Conservation (phyloP, 164 flowering plant species). For the Stephania cephalantha region DNA sequence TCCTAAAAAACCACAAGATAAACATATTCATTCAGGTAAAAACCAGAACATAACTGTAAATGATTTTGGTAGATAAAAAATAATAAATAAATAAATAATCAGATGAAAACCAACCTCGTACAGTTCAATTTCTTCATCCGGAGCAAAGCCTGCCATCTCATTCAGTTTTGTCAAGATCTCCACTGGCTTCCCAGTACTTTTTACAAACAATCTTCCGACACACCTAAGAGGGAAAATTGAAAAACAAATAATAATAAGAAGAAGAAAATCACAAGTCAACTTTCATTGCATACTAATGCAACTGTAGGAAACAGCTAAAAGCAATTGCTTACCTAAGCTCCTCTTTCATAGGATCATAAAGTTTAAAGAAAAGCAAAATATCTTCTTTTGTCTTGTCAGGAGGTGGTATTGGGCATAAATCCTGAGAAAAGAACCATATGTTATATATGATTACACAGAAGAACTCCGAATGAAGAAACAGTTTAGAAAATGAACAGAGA, state of each 20-base stretch:
- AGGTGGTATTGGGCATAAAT: constrained; percentile 58
- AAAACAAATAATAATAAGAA: not conserved
- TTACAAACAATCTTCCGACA: constrained; percentile 88
- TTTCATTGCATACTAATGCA: not conserved
- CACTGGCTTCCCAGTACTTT: constrained; percentile 62
- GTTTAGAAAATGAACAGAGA: not conserved
- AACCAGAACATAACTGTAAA: no score
- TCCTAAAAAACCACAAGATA: constrained; percentile 44
- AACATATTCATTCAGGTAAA: not conserved
- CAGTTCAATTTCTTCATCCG: constrained; percentile 85
- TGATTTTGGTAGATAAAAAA: not conserved
- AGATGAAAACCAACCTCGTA: constrained; percentile 60
- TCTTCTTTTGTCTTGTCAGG: constrained; percentile 87
- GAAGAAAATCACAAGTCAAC: not conserved
- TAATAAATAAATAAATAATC: not conserved
- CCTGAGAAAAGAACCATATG: constrained; percentile 33
- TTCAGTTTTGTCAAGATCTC: constrained; percentile 70
- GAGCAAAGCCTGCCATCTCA: constrained; percentile 83
- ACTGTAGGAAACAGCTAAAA: not conserved
- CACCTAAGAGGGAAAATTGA: constrained; percentile 41
- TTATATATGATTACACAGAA: not conserved
- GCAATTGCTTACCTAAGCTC: constrained; percentile 51
- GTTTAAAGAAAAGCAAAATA: constrained; percentile 85
- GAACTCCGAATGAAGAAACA: not conserved
- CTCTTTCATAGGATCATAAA: constrained; percentile 82